Percentiles rank a stretch among this genome's conserved stretches.
These are phyloP conservation scores for Candolleomyces efflorescens DNA, from an alignment of 768 basidiomycete genomes.

Conservation along the genomic window DNA sequence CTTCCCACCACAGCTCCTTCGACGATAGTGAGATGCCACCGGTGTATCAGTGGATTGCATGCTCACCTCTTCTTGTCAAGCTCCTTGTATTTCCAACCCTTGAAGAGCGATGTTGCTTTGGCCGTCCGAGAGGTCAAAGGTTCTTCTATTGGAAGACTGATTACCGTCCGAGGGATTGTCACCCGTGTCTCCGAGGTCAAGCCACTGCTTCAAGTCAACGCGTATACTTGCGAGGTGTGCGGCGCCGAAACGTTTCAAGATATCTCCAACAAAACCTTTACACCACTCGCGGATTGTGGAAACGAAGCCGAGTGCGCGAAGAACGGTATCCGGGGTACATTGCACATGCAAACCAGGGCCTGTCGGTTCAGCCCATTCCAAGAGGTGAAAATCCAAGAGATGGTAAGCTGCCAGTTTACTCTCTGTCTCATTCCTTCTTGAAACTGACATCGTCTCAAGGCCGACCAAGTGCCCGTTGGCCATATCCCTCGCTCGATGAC, in stretches of 20 bases:
- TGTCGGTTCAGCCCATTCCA: conserved; percentile 98
- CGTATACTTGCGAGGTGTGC: conserved; percentile 97
- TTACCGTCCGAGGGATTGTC: conserved; percentile 96
- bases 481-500: conserved; percentile 99
- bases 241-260: conserved; percentile 99
- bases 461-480: conserved; percentile 98
- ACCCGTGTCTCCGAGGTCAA: conserved; percentile 99
- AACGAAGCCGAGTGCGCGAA: conserved; percentile 82
- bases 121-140: conserved; percentile 93
- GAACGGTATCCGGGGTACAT: conserved; percentile 81
- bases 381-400: conserved; percentile 98
- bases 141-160: conserved; percentile 80
- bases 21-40: conserved; percentile 71
- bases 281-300: conserved; percentile 84
- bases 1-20: conserved; percentile 87
- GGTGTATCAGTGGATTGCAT: neutral
- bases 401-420: conserved; percentile 50
- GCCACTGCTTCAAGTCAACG: conserved; percentile 93
- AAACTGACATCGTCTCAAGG: conserved; percentile 38
- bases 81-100: conserved; percentile 91
- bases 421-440: neutral
- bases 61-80: conserved; percentile 35
- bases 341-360: conserved; percentile 98
- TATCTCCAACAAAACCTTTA: conserved; percentile 87
- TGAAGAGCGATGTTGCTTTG: conserved; percentile 68